Evolutionary conservation across 169 alveolate genomes (phyloP), one percentile per base, ranked within the genome.

Genomic region (Cryptosporidium felis): DNA sequence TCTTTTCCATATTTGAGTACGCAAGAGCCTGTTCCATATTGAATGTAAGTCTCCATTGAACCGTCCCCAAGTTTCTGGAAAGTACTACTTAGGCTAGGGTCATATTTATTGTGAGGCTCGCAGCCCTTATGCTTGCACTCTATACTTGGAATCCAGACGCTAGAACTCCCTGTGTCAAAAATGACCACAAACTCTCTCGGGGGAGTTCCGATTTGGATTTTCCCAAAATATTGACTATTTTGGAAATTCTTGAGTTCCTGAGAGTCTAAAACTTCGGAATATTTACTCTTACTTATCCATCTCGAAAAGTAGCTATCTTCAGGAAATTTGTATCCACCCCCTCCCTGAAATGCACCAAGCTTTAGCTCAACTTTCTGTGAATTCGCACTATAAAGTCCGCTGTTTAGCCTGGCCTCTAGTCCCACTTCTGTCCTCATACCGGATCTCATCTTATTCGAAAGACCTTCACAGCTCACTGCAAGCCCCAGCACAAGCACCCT

Each of bases 201-300:
- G 2, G 97, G 97, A 12, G 95, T 94, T 41, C 97, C 97, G 18
- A 94, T 88, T 53, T 92, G 90, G 10, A 95, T 93, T 51, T 93
- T 94, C 18, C 97, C 97, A 89, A 95, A 94, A 62, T 94, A 95
- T 46, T 95, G 97, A 62, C 95, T 93, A 89, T 95, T 95, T 80
- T 95, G 96, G 89, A 91, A 95, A 66, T 95, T 95, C 46, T 90
- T 82, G 51, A 94, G 91, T 51, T 91, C 91, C 80, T 94, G 93
- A 18, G 89, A 65, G 21, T 88, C 92, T 80, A 65, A 12, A 10
- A 23, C 40, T 6, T 74, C 67, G 0, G 67, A 58, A 74, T 74
- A 74, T 42, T 74, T 74, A 16, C 67, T 74, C 5, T 74, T 49
- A 5, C 74, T 74, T 10, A 74, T 60, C 85, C 66, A 74, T 18